phyloP scores from a whole-genome alignment of 306 rosid species.

The Prunus davidiana region DNA sequence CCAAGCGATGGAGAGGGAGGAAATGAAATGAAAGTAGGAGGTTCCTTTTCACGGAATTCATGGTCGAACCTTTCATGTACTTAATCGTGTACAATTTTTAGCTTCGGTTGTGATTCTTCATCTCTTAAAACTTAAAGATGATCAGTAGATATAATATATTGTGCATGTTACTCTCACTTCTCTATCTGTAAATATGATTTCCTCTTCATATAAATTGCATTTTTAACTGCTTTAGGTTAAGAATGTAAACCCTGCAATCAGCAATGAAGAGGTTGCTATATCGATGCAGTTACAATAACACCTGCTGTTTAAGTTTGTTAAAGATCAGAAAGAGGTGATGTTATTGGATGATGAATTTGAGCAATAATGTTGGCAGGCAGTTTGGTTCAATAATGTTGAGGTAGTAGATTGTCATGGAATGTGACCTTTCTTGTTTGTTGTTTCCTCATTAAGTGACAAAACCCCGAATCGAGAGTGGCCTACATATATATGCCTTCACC shows the following conservation, averaged over 20 bases:
- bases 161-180: neutral
- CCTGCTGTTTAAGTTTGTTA: neutral
- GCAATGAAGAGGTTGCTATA: too few species aligned
- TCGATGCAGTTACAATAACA: too few species aligned
- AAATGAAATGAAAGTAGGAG: constrained; percentile 25
- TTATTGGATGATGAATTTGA: neutral
- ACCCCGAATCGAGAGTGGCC: neutral
- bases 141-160: neutral
- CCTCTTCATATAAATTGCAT: neutral
- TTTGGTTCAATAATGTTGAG: constrained; percentile 1
- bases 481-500: constrained; percentile 4
- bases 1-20: constrained; percentile 11
- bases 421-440: neutral
- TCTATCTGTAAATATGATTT: neutral
- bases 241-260: too few species aligned
- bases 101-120: constrained; percentile 8
- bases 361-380: neutral
- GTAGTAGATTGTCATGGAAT: neutral
- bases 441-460: constrained; percentile 10
- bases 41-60: neutral
- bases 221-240: neutral
- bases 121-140: neutral
- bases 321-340: neutral
- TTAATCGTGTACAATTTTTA: constrained; percentile 4
- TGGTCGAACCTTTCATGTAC: neutral